phyloP scores from a whole-genome alignment of 2,329 filamentous ascomycete genomes.

The Scolecobasidium constrictum region DNA sequence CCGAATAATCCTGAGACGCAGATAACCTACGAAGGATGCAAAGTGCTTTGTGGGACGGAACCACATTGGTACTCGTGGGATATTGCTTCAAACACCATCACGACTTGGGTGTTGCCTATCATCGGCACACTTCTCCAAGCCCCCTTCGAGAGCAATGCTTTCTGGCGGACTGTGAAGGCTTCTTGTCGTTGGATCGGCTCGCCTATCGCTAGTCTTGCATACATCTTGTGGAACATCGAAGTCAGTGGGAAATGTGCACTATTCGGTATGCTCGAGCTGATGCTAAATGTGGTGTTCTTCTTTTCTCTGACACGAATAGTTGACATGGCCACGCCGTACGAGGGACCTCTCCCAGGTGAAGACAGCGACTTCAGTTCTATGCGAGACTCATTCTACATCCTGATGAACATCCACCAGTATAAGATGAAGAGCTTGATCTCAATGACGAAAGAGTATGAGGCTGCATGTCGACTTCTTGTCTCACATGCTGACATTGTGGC shows the following conservation, averaged over 20 bases:
- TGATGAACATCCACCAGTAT: constrained; percentile 10
- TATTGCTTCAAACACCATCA: constrained; percentile 14
- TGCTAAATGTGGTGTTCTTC: too few relatives aligned
- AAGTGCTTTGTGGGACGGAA: constrained; percentile 11
- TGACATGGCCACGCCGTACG: constrained; percentile 9
- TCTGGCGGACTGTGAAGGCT: constrained; percentile 12
- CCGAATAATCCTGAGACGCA: constrained; percentile 6
- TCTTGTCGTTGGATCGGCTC: constrained; percentile 17
- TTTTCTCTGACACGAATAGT: constrained; percentile 1
- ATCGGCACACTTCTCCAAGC: constrained; percentile 15
- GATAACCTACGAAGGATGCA: constrained; percentile 6
- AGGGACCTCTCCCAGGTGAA: not conserved
- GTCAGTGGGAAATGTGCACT: constrained; percentile 20
- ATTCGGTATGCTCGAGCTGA: constrained; percentile 1
- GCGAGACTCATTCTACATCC: constrained; percentile 7
- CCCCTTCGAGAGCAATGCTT: constrained; percentile 16
- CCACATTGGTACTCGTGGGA: constrained; percentile 14
- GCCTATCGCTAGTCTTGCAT: constrained; percentile 19
- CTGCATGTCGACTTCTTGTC: too few relatives aligned
- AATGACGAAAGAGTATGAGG: constrained; percentile 8
- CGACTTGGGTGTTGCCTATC: constrained; percentile 16
- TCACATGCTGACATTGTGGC: too few relatives aligned
- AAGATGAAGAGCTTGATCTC: constrained; percentile 7
- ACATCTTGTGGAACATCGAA: constrained; percentile 23
- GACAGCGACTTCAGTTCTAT: constrained; percentile 7